phyloP scores from a whole-genome alignment of 2,329 filamentous ascomycete genomes.

The Endothia cerciana region DNA sequence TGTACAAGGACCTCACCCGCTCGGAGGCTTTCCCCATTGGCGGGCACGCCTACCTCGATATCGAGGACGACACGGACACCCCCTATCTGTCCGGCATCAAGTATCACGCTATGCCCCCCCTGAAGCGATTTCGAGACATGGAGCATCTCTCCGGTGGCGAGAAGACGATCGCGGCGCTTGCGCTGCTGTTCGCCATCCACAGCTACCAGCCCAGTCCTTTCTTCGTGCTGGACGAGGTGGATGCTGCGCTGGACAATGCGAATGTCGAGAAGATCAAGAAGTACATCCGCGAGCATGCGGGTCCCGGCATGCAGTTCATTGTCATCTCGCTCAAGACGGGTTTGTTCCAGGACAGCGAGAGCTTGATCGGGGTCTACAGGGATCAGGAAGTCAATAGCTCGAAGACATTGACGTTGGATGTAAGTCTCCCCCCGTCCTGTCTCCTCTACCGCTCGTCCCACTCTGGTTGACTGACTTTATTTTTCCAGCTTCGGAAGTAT shows the following conservation, averaged over 20 bases:
- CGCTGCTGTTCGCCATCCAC: conserved; percentile 95
- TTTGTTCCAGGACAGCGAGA: conserved; percentile 95
- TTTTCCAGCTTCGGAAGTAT: conserved; percentile 26
- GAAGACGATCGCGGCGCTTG: conserved; percentile 97
- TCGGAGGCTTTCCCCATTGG: conserved; percentile 92
- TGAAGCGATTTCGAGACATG: conserved; percentile 99
- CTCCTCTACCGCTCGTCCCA: no score
- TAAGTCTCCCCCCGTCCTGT: conserved; percentile 56
- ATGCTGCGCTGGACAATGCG: conserved; percentile 96
- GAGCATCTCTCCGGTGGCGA: conserved; percentile 96
- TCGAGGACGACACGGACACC: conserved; percentile 91
- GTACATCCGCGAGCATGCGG: conserved; percentile 92
- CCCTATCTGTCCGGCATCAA: conserved; percentile 96
- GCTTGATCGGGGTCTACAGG: conserved; percentile 90
- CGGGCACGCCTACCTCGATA: conserved; percentile 85
- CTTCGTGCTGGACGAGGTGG: conserved; percentile 97
- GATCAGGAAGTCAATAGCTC: conserved; percentile 94
- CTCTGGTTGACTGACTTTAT: conserved; percentile 11
- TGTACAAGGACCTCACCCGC: conserved; percentile 94
- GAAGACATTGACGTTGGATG: conserved; percentile 89
- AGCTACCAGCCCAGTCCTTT: conserved; percentile 95
- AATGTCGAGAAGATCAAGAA: conserved; percentile 96
- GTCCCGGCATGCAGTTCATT: conserved; percentile 98
- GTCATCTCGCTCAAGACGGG: conserved; percentile 96
- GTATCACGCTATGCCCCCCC: conserved; percentile 97